These are phyloP conservation scores for Phalaenopsis equestris DNA, from an alignment of 106 monocot genomes.

Conservation along the genomic window DNA sequence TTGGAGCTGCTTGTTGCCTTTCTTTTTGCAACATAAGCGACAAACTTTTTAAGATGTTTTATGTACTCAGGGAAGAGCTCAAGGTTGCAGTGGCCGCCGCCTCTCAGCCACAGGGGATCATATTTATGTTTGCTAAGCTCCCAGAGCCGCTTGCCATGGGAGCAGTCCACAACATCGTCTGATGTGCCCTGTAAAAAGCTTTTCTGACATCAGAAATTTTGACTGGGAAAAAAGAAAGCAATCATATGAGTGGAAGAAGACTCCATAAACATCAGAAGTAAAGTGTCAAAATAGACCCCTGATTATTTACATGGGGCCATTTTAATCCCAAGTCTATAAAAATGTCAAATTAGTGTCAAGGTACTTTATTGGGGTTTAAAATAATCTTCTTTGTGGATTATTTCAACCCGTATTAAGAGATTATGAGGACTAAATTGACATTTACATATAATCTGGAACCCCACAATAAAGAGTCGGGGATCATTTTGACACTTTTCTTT, in stretches of 20 bases:
- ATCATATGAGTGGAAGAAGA: background rate
- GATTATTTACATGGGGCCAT: too few relatives aligned
- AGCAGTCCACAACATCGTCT: conserved; percentile 67
- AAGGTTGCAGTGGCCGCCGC: conserved; percentile 66
- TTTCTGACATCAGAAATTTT: conserved; percentile 3
- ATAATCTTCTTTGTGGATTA: too few relatives aligned
- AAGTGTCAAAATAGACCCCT: too few relatives aligned
- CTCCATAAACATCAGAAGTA: background rate
- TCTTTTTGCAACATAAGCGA: conserved; percentile 31
- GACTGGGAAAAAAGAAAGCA: background rate
- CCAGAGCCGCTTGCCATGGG: conserved; percentile 63
- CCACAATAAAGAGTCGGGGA: too few relatives aligned
- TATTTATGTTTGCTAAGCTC: conserved; percentile 66
- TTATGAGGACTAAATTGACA: too few relatives aligned
- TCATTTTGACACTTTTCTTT: too few relatives aligned
- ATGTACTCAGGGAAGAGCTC: conserved; percentile 61
- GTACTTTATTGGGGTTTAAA: too few relatives aligned
- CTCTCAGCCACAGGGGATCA: conserved; percentile 51
- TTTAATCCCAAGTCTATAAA: too few relatives aligned
- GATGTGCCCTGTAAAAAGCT: conserved; percentile 45
- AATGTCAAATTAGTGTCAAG: too few relatives aligned
- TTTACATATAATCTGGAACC: too few relatives aligned
- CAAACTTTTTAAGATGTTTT: conserved; percentile 56
- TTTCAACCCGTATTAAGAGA: too few relatives aligned
- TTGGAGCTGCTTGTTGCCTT: conserved; percentile 19